Evolutionary conservation across 1,284 basidiomycete genomes (phyloP), one percentile per base, ranked within the genome.

Genomic region (Chiua sp.): DNA sequence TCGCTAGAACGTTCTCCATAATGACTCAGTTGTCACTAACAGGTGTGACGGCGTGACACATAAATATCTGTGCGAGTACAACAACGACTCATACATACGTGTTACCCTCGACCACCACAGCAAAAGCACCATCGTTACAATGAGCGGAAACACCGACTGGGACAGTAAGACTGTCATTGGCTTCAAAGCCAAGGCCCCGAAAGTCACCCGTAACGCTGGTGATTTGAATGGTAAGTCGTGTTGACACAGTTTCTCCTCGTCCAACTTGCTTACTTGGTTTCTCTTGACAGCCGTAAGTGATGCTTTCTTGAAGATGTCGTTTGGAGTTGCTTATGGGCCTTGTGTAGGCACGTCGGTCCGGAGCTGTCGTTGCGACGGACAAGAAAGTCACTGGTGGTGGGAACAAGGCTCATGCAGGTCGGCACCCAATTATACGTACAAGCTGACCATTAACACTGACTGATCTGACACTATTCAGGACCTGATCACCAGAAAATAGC

Each of bases 401-500:
- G 42, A 93, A 93, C 82, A 93, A 92, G 75, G 87, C 86, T 37
- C 87, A 89, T 70, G 79, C 79, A 68, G 87, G 91, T 91, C 57
- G 49, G 79, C 73, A n/a, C 30, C 30, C 26, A n/a, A 42, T 39
- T 30, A 52, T 39, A 35, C 44, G 7, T 42, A 15, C 51, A 32
- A n/a, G 35, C 37, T 44, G 42, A 55, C 35, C 53, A n/a, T 62
- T 37, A 15, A 22, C n/a, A 33, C 59, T 54, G 28, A 12, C 32
- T 53, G 42, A 48, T 60, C 10, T 13, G 7, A 22, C 22, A 26
- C 13, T 30, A 10, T 44, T 18, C 62, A 93, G 93, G 92, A 49
- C 92, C 93, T 64, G 95, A 98, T 79, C 94, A 98, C 79, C 93
- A 95, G 76, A 87, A 87, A 62, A 96, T 97, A 74, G 95, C 93